These are phyloP conservation scores for Rhizodiscina lignyota DNA, from an alignment of 495 filamentous ascomycete species.

Conservation along the genomic window DNA sequence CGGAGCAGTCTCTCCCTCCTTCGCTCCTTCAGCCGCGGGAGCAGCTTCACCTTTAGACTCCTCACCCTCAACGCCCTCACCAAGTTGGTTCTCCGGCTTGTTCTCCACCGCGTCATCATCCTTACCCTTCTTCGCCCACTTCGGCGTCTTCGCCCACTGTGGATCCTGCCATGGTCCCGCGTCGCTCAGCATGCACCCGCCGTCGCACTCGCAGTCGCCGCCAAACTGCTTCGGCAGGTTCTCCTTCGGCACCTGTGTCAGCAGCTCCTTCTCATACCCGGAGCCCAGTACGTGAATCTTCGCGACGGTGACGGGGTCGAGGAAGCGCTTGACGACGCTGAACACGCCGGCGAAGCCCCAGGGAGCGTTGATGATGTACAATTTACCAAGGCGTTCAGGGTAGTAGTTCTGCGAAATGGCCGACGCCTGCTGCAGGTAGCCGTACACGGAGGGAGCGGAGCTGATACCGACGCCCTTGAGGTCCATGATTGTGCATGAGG, in stretches of 20 bases:
- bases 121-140: conserved; percentile 14
- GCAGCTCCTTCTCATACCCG: conserved; percentile 66
- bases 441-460: conserved; percentile 60
- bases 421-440: conserved; percentile 51
- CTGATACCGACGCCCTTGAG: conserved; percentile 79
- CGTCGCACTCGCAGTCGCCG: conserved; percentile 63
- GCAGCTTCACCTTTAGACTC: too few species aligned
- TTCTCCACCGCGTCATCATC: not conserved
- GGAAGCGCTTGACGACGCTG: conserved; percentile 70
- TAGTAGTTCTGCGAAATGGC: conserved; percentile 88
- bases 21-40: too few species aligned
- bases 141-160: conserved; percentile 42
- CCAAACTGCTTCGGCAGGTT: conserved; percentile 83
- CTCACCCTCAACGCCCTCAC: too few species aligned
- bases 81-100: not conserved
- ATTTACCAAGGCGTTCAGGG: conserved; percentile 73
- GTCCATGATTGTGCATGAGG: conserved; percentile 95
- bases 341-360: conserved; percentile 83
- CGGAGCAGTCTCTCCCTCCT: too few species aligned
- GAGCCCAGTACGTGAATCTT: conserved; percentile 88
- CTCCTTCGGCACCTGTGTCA: conserved; percentile 72
- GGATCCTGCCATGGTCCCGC: conserved; percentile 81
- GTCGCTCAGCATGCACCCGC: conserved; percentile 78
- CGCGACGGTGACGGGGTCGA: conserved; percentile 87
- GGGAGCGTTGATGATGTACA: conserved; percentile 95